These are phyloP conservation scores for Phytophthora pisi DNA, from an alignment of 352 stramenopile genomes.

Conservation along the genomic window DNA sequence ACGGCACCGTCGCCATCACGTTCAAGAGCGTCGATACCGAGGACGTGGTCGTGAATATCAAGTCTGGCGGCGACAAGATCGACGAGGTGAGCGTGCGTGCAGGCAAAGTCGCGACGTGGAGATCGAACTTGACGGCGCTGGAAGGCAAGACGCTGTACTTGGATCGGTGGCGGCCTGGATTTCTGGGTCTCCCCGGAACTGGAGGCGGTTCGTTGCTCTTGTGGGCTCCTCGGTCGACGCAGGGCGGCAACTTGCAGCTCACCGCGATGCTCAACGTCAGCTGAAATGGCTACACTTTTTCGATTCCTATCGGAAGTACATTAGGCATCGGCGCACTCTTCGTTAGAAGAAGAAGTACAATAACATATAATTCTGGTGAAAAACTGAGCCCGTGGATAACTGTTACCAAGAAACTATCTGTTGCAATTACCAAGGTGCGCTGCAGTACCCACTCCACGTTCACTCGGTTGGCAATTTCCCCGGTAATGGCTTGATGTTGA, in stretches of 20 bases:
- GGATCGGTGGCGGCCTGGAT: slow-evolving; percentile 45
- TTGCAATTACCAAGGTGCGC: too few species aligned
- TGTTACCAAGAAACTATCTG: too few species aligned
- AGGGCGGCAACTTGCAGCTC: slow-evolving; percentile 33
- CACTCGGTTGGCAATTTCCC: too few species aligned
- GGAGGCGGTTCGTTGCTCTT: slow-evolving; percentile 42
- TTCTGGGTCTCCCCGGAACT: slow-evolving; percentile 35
- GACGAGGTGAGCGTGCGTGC: slow-evolving; percentile 36
- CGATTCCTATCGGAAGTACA: too few species aligned
- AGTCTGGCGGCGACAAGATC: slow-evolving; percentile 39
- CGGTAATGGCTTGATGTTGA: too few species aligned
- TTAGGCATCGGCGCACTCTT: too few species aligned
- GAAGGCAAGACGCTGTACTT: slow-evolving; percentile 49
- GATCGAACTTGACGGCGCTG: slow-evolving; percentile 25
- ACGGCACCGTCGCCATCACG: slow-evolving; percentile 39
- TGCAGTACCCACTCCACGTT: too few species aligned
- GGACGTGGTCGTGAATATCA: slow-evolving; percentile 47
- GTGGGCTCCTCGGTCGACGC: slow-evolving; percentile 37
- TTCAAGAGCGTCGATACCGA: slow-evolving; percentile 44
- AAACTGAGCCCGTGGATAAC: too few species aligned
- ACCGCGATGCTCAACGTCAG: slow-evolving; percentile 30
- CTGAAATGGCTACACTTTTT: not conserved
- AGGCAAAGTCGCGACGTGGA: slow-evolving; percentile 33
- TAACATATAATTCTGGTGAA: too few species aligned
- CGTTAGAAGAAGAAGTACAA: too few species aligned